These are phyloP conservation scores for Salix dunnii DNA, from an alignment of 345 rosid species.

Conservation along the genomic window DNA sequence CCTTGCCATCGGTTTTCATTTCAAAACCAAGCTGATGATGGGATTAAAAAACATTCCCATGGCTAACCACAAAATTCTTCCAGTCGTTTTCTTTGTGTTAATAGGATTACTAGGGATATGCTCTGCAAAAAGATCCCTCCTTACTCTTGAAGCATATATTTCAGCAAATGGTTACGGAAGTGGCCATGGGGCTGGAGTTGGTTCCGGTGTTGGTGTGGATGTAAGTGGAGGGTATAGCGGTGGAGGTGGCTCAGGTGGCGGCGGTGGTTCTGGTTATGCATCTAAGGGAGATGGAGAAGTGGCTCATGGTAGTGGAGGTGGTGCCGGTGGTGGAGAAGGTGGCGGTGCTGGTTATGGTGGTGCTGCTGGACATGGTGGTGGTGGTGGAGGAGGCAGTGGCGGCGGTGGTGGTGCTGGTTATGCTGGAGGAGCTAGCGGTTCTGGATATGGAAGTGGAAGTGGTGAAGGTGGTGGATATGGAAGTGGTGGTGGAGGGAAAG, in stretches of 20 bases:
- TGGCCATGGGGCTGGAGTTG: conserved; percentile 8
- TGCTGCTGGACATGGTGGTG: conserved; percentile 12
- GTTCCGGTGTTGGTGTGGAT: conserved; percentile 3
- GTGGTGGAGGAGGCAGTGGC: conserved; percentile 13
- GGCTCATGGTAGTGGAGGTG: conserved; percentile 6
- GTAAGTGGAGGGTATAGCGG: conserved; percentile 2
- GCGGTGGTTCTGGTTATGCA: conserved; percentile 9
- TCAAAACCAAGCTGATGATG: background rate
- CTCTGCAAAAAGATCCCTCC: conserved; percentile 12
- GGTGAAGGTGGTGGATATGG: conserved; percentile 14
- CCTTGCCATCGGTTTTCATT: background rate
- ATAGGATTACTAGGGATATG: conserved; percentile 6
- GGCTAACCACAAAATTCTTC: conserved; percentile 5
- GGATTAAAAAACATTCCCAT: background rate
- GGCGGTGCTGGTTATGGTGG: conserved; percentile 11
- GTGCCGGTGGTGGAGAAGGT: conserved; percentile 2
- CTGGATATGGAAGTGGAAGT: conserved; percentile 6
- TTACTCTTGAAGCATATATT: conserved; percentile 5
- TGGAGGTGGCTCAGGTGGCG: conserved; percentile 14
- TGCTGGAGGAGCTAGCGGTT: conserved; percentile 12
- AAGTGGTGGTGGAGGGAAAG: conserved; percentile 8
- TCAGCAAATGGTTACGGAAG: background rate
- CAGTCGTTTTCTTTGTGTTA: background rate
- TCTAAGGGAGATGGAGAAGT: conserved; percentile 6
- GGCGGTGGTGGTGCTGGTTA: conserved; percentile 4